Conservation (phyloP, 257 asterid species). For the Thymus mandschuricus region DNA sequence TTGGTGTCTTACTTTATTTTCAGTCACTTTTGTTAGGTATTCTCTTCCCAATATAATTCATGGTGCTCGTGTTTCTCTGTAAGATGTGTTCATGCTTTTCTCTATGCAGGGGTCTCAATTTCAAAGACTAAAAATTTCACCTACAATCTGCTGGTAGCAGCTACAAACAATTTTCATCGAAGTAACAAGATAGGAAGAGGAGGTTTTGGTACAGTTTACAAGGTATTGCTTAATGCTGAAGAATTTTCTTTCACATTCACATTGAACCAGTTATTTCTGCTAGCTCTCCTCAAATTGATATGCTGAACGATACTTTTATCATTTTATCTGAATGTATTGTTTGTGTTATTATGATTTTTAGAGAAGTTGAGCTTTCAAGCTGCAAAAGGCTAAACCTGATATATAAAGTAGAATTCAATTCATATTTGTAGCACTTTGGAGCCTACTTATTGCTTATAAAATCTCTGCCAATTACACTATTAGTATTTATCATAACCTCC, state of each 20-base stretch:
- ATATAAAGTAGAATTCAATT: constrained; percentile 4
- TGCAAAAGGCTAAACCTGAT: constrained; percentile 1
- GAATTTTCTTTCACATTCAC: constrained; percentile 10
- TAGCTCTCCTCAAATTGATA: constrained; percentile 18
- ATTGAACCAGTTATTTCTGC: constrained; percentile 24
- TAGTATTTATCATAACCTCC: constrained; percentile 1
- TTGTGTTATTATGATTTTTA: constrained; percentile 17
- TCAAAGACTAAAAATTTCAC: constrained; percentile 58
- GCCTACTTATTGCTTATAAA: constrained; percentile 23
- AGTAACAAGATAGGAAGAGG: constrained; percentile 83
- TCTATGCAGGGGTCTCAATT: constrained; percentile 50
- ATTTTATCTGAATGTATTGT: constrained; percentile 13
- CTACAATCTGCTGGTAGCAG: constrained; percentile 60
- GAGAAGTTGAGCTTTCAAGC: constrained; percentile 17
- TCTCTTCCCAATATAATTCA: constrained; percentile 11
- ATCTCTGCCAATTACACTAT: constrained; percentile 7
- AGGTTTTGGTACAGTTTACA: constrained; percentile 91
- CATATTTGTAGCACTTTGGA: constrained; percentile 12
- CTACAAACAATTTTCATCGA: constrained; percentile 71
- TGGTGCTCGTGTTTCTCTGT: constrained; percentile 26
- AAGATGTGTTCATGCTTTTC: constrained; percentile 26
- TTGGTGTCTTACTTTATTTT: constrained; percentile 13
- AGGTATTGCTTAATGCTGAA: constrained; percentile 54
- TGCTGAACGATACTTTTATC: constrained; percentile 1
- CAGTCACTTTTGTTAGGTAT: not conserved